Percentiles rank a stretch among this genome's conserved stretches.
These are phyloP conservation scores for Tylopilus sp. DNA, from an alignment of 768 basidiomycete genomes.

Conservation along the genomic window DNA sequence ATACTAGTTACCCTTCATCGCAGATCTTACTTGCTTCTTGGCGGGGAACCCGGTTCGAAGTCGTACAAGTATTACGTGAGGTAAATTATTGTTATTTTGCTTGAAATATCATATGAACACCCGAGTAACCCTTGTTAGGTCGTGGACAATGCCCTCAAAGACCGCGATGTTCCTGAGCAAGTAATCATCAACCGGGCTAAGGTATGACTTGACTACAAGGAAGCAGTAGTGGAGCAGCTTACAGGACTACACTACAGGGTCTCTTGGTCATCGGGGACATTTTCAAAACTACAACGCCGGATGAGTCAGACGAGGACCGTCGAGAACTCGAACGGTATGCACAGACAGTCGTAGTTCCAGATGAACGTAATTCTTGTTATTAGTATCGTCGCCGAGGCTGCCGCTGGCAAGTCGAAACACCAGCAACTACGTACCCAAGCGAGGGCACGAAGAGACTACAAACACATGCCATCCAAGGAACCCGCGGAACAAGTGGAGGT, in stretches of 20 bases:
- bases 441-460: slow-evolving; percentile 33
- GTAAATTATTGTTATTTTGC: slow-evolving; percentile 22
- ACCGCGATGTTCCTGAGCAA: slow-evolving; percentile 66
- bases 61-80: slow-evolving; percentile 84
- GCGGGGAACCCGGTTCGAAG: slow-evolving; percentile 95
- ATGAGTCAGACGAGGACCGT: slow-evolving; percentile 91
- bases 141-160: slow-evolving; percentile 82
- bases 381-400: slow-evolving; percentile 87
- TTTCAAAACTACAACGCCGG: slow-evolving; percentile 81
- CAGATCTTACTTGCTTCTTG: slow-evolving; percentile 95
- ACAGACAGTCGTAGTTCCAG: not conserved
- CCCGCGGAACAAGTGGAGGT: slow-evolving; percentile 26
- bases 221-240: not conserved
- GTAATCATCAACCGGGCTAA: slow-evolving; percentile 82
- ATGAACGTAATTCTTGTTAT: slow-evolving; percentile 1
- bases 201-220: slow-evolving; percentile 38
- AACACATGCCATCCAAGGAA: slow-evolving; percentile 36
- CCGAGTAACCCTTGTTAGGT: slow-evolving; percentile 40
- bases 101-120: slow-evolving; percentile 1
- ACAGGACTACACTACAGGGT: slow-evolving; percentile 44
- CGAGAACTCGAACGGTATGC: slow-evolving; percentile 88
- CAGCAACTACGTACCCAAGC: slow-evolving; percentile 30
- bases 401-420: slow-evolving; percentile 66
- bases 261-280: slow-evolving; percentile 86
- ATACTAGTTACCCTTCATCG: not conserved